Evolutionary conservation across 257 asterid genomes (phyloP).

Genomic region (Fraxinus pennsylvanica): DNA sequence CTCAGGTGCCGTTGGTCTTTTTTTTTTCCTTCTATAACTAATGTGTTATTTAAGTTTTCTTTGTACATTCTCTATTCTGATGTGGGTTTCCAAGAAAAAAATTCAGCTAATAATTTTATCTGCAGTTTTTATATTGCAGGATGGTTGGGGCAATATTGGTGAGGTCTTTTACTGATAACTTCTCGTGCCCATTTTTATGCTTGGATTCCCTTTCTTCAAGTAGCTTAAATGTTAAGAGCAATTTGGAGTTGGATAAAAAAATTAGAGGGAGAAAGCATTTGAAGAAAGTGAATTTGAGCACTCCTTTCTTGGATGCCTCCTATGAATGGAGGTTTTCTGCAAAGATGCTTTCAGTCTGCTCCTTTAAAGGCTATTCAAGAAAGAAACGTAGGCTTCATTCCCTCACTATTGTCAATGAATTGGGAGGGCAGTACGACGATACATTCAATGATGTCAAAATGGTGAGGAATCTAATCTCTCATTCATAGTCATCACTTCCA

Average conservation of each 20-base stretch:
- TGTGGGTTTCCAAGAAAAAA: not conserved
- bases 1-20: not conserved
- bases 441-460: constrained; percentile 59
- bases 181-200: constrained; percentile 43
- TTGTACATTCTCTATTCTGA: not conserved
- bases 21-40: not conserved
- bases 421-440: constrained; percentile 67
- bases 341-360: constrained; percentile 27
- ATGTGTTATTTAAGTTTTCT: not conserved
- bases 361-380: constrained; percentile 32
- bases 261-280: constrained; percentile 30
- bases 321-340: constrained; percentile 28
- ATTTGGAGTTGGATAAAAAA: constrained; percentile 18
- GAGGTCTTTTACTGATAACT: constrained; percentile 35
- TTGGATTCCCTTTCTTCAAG: constrained; percentile 37
- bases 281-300: constrained; percentile 40
- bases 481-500: not conserved
- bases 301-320: constrained; percentile 41
- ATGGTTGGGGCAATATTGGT: constrained; percentile 43
- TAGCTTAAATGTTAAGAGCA: constrained; percentile 24
- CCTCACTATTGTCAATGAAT: constrained; percentile 43
- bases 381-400: constrained; percentile 35
- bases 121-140: not conserved
- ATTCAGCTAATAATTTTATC: not conserved
- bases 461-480: constrained; percentile 33